Conservation (phyloP, 176 grass and related monocot species). For the Rhynchospora pubera region DNA sequence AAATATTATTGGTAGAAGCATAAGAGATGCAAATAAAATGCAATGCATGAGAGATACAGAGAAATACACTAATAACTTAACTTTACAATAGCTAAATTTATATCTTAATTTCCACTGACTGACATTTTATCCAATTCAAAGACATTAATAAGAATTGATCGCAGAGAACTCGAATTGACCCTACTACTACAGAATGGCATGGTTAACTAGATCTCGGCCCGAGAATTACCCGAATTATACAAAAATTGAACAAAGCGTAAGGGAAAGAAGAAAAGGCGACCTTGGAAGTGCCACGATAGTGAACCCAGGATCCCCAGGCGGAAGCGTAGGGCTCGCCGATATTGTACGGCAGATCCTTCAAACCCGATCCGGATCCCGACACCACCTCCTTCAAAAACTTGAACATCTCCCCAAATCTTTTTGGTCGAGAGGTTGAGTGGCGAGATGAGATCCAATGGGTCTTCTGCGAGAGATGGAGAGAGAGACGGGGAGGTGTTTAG, state of each 20-base stretch:
- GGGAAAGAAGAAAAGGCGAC: slow-evolving; percentile 20
- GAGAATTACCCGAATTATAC: not conserved
- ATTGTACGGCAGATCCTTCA: slow-evolving; percentile 97
- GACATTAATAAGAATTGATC: not conserved
- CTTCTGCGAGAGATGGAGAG: not conserved
- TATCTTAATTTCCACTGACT: too few species aligned
- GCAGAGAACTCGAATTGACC: not conserved
- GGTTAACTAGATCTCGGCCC: not conserved
- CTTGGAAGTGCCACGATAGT: slow-evolving; percentile 87
- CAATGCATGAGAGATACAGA: not conserved
- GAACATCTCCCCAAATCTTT: slow-evolving; percentile 46
- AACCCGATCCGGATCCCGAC: slow-evolving; percentile 83
- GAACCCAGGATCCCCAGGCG: slow-evolving; percentile 90
- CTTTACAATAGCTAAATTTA: too few species aligned
- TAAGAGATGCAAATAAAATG: not conserved
- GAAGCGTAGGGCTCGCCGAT: slow-evolving; percentile 77
- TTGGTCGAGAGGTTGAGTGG: not conserved
- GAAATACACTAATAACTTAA: too few species aligned
- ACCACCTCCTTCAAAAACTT: slow-evolving; percentile 98
- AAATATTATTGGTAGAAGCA: not conserved
- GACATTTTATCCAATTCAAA: too few species aligned
- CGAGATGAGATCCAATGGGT: slow-evolving; percentile 12
- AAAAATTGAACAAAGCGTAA: not conserved
- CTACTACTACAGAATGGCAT: not conserved
- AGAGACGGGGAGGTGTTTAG: not conserved